Evolutionary conservation across 805 yeast species (phyloP).

Genomic region (Candida vartiovaarae): DNA sequence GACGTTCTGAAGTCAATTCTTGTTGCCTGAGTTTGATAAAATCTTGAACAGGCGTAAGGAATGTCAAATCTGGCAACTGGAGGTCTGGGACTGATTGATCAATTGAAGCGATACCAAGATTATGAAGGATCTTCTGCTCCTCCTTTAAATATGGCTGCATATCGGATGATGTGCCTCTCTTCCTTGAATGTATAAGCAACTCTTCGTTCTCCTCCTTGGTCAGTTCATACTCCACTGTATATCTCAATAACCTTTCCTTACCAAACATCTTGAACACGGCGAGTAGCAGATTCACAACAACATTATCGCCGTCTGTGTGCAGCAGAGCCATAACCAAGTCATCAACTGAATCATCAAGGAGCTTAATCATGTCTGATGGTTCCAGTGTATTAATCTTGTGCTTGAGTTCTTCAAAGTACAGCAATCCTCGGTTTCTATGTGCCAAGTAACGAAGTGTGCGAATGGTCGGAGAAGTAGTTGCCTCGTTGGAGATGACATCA

Average conservation of each 20-base stretch:
- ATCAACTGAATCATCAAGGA: conserved; percentile 34
- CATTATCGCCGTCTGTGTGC: conserved; percentile 61
- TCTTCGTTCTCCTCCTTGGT: conserved; percentile 41
- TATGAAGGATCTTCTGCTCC: conserved; percentile 6
- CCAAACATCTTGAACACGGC: conserved; percentile 46
- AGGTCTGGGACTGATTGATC: not conserved
- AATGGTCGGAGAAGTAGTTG: conserved; percentile 53
- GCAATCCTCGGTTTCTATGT: conserved; percentile 74
- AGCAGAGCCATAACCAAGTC: conserved; percentile 60
- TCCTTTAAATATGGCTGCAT: conserved; percentile 8
- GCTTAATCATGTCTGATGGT: conserved; percentile 5
- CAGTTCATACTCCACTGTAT: conserved; percentile 52
- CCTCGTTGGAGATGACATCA: conserved; percentile 50
- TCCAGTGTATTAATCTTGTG: conserved; percentile 11
- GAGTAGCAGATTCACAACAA: conserved; percentile 41
- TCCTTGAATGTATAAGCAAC: conserved; percentile 13
- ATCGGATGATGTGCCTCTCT: conserved; percentile 13
- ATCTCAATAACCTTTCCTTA: conserved; percentile 42
- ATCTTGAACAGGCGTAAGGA: conserved; percentile 14
- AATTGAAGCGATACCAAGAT: not conserved
- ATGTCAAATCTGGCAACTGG: conserved; percentile 9
- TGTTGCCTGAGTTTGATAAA: conserved; percentile 5
- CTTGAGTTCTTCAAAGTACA: conserved; percentile 39
- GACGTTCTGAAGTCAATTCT: conserved; percentile 8
- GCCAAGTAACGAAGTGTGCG: conserved; percentile 70